Evolutionary conservation across 495 filamentous ascomycete species (phyloP).

Genomic region (Penicillium egyptiacum): DNA sequence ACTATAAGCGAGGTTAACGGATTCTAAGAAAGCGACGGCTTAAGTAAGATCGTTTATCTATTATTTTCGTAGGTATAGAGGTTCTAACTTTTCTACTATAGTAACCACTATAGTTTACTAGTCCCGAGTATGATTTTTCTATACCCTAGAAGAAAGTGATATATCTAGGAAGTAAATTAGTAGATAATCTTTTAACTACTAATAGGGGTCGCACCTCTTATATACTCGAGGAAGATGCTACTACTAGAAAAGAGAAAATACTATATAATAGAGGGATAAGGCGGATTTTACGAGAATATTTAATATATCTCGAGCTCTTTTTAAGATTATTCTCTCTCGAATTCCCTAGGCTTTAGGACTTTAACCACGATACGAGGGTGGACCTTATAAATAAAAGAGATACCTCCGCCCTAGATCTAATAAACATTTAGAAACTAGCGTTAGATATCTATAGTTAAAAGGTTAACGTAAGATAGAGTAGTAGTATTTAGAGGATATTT

Average conservation of each 20-base stretch:
- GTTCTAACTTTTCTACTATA: constrained; percentile 35
- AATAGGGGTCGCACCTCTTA: constrained; percentile 29
- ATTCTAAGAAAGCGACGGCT: constrained; percentile 41
- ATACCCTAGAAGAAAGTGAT: constrained; percentile 10
- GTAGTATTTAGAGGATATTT: no score
- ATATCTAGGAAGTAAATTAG: constrained; percentile 8
- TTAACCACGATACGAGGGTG: constrained; percentile 40
- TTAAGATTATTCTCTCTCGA: constrained; percentile 30
- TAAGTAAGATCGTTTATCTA: constrained; percentile 43
- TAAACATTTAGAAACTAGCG: no score
- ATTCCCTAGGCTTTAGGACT: constrained; percentile 28
- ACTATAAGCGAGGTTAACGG: constrained; percentile 37
- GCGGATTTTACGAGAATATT: constrained; percentile 23
- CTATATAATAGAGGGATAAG: constrained; percentile 32
- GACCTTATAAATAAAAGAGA: constrained; percentile 36
- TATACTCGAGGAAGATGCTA: constrained; percentile 41
- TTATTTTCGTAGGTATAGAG: constrained; percentile 29
- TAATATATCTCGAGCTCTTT: constrained; percentile 35
- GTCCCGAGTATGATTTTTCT: constrained; percentile 14
- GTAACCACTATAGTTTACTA: constrained; percentile 27
- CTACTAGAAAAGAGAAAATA: constrained; percentile 24
- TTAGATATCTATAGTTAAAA: no score
- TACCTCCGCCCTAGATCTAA: constrained; percentile 35
- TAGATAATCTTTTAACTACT: neutral
- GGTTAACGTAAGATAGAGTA: no score